Conservation (phyloP, 2,329 filamentous ascomycete genomes). For the Tolypocladium guangdongense region DNA sequence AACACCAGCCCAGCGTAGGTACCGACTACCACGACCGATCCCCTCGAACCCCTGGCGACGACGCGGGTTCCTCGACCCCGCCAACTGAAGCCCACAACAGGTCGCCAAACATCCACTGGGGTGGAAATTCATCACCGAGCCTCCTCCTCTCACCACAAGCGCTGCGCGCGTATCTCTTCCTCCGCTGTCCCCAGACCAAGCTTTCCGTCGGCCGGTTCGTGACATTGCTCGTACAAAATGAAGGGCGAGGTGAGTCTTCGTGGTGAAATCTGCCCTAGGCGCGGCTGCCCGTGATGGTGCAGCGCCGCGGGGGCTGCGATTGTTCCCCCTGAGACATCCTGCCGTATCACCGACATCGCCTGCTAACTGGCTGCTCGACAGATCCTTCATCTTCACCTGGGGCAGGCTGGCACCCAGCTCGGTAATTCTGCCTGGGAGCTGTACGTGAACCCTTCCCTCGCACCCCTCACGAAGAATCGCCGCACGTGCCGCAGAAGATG, state of each 20-base stretch:
- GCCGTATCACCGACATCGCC: neutral
- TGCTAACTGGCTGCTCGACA: conserved; percentile 17
- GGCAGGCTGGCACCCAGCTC: conserved; percentile 63
- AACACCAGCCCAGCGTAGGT: neutral
- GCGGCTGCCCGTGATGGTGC: neutral
- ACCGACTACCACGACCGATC: neutral
- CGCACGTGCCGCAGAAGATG: neutral
- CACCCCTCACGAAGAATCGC: neutral
- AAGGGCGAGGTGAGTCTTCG: conserved; percentile 41
- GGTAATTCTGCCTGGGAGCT: conserved; percentile 69
- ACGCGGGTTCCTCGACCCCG: neutral
- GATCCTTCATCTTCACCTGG: conserved; percentile 54
- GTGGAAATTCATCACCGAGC: conserved; percentile 23
- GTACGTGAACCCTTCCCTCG: conserved; percentile 36
- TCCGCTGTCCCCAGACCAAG: conserved; percentile 9
- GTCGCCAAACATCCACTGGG: neutral
- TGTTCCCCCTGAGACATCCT: conserved; percentile 1
- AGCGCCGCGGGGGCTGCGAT: neutral
- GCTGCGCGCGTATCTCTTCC: conserved; percentile 22
- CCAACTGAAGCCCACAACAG: neutral
- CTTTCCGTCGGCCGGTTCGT: conserved; percentile 9
- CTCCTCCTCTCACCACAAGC: conserved; percentile 17
- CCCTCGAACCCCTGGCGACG: neutral
- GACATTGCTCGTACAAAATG: conserved; percentile 28
- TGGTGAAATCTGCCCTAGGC: neutral